phyloP scores from a whole-genome alignment of 139 green algal genomes.

The Tetraselmis striata region DNA sequence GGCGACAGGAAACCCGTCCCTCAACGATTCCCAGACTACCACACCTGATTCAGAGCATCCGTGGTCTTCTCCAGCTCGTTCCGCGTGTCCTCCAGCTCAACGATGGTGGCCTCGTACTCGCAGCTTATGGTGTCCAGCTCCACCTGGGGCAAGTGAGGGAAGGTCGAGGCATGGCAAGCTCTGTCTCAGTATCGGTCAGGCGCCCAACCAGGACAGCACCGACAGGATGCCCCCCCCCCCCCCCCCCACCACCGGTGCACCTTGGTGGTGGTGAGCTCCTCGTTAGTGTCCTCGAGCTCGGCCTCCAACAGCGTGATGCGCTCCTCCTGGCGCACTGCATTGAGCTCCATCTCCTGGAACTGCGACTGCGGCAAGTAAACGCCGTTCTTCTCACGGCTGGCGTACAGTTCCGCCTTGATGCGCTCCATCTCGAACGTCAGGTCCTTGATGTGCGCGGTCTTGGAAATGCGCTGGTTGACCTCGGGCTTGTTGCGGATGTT shows the following conservation, averaged over 20 bases:
- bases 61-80: background rate
- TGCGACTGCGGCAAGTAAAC: slow-evolving; percentile 68
- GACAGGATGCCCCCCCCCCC: too few species aligned
- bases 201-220: too few species aligned
- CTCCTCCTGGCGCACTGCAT: slow-evolving; percentile 19
- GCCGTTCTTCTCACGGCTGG: slow-evolving; percentile 88
- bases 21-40: too few species aligned
- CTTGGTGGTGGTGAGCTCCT: slow-evolving; percentile 17
- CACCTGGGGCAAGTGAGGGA: too few species aligned
- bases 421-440: slow-evolving; percentile 87
- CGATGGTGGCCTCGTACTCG: slow-evolving; percentile 2
- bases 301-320: slow-evolving; percentile 7
- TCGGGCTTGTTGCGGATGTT: slow-evolving; percentile 97
- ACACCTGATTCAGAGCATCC: background rate
- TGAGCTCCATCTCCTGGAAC: slow-evolving; percentile 24
- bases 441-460: slow-evolving; percentile 93
- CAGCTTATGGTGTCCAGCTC: slow-evolving; percentile 20
- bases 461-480: slow-evolving; percentile 86
- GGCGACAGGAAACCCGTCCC: too few species aligned
- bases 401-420: slow-evolving; percentile 72
- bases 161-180: too few species aligned
- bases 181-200: too few species aligned
- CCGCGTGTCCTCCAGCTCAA: slow-evolving; percentile 12
- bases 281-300: slow-evolving; percentile 20
- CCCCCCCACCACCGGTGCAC: slow-evolving; percentile 75